Evolutionary conservation across 352 stramenopile genomes (phyloP).

Genomic region (Thalassiosira delicatula): DNA sequence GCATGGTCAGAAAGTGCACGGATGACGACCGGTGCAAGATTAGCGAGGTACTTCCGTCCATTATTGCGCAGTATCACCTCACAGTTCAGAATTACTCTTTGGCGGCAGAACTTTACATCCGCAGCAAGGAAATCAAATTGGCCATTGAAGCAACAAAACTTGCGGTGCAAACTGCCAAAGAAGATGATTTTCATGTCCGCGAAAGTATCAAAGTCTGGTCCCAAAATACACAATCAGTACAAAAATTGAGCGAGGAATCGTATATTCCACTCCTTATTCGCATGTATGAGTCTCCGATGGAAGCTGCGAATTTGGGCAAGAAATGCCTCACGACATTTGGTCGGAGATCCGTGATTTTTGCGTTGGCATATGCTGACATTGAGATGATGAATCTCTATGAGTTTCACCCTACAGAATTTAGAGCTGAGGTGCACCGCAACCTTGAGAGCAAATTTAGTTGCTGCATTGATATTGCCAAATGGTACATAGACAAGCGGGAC

Average conservation of each 20-base stretch:
- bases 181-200: constrained; percentile 19
- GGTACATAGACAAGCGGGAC: constrained; percentile 42
- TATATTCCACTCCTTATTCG: constrained; percentile 28
- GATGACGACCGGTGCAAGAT: constrained; percentile 34
- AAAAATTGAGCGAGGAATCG: constrained; percentile 21
- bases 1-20: constrained; percentile 27
- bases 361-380: constrained; percentile 17
- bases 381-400: constrained; percentile 28
- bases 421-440: constrained; percentile 32
- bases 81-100: constrained; percentile 22
- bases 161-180: constrained; percentile 31
- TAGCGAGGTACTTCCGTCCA: constrained; percentile 27
- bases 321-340: constrained; percentile 38
- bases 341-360: constrained; percentile 34
- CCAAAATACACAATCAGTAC: constrained; percentile 13
- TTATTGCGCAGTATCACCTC: constrained; percentile 40
- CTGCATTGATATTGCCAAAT: constrained; percentile 42
- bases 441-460: constrained; percentile 23
- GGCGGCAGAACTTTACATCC: constrained; percentile 37
- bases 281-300: constrained; percentile 31
- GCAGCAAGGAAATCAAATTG: constrained; percentile 27
- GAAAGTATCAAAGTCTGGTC: constrained; percentile 26
- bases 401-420: constrained; percentile 42
- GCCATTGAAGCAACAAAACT: constrained; percentile 36
- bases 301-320: constrained; percentile 29